Conservation (phyloP, 2,329 filamentous ascomycete species). For the Colletotrichum ledebouriae region DNA sequence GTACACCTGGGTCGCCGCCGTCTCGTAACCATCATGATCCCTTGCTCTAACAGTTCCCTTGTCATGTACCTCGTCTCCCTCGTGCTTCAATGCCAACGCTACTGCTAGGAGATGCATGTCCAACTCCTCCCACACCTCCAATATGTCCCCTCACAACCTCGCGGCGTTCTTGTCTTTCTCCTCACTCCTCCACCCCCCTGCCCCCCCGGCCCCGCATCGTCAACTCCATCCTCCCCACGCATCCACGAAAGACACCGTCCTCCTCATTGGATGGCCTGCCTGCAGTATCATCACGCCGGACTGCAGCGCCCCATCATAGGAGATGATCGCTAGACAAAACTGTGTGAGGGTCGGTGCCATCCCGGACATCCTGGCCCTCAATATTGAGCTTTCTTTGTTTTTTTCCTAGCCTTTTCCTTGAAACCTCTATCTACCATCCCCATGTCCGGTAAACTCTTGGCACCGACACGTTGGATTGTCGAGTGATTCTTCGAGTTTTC, state of each 20-base stretch:
- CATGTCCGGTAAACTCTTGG: conserved; percentile 39
- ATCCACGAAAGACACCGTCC: conserved; percentile 29
- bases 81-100: conserved; percentile 3
- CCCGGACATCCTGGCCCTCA: conserved; percentile 22
- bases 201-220: conserved; percentile 38
- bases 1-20: background rate
- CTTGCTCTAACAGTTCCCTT: conserved; percentile 25
- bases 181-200: conserved; percentile 13
- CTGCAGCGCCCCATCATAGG: conserved; percentile 36
- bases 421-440: conserved; percentile 34
- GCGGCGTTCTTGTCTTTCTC: conserved; percentile 5
- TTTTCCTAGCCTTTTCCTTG: conserved; percentile 14
- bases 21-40: conserved; percentile 32
- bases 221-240: conserved; percentile 37
- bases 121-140: conserved; percentile 13
- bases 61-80: conserved; percentile 11
- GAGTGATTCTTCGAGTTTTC: conserved; percentile 26
- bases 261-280: conserved; percentile 32
- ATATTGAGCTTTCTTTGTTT: conserved; percentile 10
- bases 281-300: conserved; percentile 28
- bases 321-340: conserved; percentile 33
- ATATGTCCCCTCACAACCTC: conserved; percentile 24
- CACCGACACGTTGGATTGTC: conserved; percentile 30
- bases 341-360: conserved; percentile 18
- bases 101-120: conserved; percentile 17